Base-by-base conservation (phyloP, 148 eudicot genomes). In the Gaultheria prostrata region DNA sequence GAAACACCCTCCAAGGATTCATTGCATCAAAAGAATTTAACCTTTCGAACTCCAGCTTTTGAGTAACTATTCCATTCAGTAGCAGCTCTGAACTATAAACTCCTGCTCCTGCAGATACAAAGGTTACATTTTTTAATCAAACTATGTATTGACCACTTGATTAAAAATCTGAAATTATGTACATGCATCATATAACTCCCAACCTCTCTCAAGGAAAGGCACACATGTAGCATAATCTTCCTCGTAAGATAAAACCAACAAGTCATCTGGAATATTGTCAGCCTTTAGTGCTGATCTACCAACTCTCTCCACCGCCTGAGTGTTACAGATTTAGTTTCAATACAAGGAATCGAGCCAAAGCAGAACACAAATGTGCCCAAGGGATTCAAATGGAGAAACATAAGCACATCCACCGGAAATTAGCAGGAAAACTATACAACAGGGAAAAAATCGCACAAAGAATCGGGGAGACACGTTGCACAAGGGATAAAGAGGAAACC, bases 191-290 rank as follows among this genome's bases (percentile, higher is more conserved):
- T 30, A 35, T 53, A 9, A 9, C 43, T 74, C 10, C 28, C 61
- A 80, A 95, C 98, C 98, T 93, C 89, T 95, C 87, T 94, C 92
- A 81, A 95, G 91, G 79, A 95, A 86, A 61, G 98, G 95, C 71
- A 91, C 54, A 79, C 98, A 94, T 5, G 81, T 78, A 82, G 85
- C 92, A 86, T 90, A 88, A 87, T 94, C 98, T 85, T 94, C 98
- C 85, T 95, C 98, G 86, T 98, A 94, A 28, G 98, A 95, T 85
- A 95, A 69, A 85, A 94, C 88, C 87, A 95, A 83, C 74, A 92
- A 86, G 82, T 94, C 89, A 65, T 89, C 92, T 13, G 88, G 87
- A 75, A 92, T 70, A 77, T 86, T 86, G 54, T 88, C 90, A 48
- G 86, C 88, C 77, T 88, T 90, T 73, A 89, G 57, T 45, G 87